Evolutionary conservation across 352 stramenopile species (phyloP), one percentile per base, ranked within the genome.

Genomic region (Pythium apleroticum): DNA sequence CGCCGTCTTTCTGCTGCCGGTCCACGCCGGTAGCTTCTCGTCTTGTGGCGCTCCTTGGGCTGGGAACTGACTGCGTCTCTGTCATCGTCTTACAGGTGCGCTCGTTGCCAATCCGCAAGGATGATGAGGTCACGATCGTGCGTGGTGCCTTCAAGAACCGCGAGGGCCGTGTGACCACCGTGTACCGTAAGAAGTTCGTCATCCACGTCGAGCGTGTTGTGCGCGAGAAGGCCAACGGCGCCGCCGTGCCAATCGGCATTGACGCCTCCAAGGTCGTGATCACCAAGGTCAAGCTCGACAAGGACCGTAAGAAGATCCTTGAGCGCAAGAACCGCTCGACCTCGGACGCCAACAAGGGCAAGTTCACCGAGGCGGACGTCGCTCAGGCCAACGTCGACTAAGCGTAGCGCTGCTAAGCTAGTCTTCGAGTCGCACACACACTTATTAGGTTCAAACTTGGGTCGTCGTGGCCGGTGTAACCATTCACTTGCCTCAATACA

Each of bases 211-310:
- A 99, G 78, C 94, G 97, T 73, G 95, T 99, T 66, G 98, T 98
- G 50, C 89, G 96, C 60, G 96, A 99, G 74, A 99, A 99, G 93
- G 95, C 93, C 57, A 99, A 99, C 83, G 97, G 97, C 69, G 85
- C 95, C 56, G 90, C 89, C 52, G 96, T 99, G 65, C 92, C 96
- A 45, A 95, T 99, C 63, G 97, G 97, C 76, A 98, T 99, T 72
- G 93, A 99, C 76, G 91, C 97, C 43, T 99, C 96, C 53, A 99
- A 99, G 82, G 88, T 99, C 57, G 87, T 98, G 56, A 99, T 99
- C 86, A 99, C 97, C 71, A 99, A 99, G 86, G 84, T 99, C 66
- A 99, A 99, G 91, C 92, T 99, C 66, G 96, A 99, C 91, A 99
- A 99, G 93, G 96, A 99, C 81, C 95, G 98, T 76, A 99, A 99